Conservation (phyloP, 306 rosid genomes). For the Quercus cerris region DNA sequence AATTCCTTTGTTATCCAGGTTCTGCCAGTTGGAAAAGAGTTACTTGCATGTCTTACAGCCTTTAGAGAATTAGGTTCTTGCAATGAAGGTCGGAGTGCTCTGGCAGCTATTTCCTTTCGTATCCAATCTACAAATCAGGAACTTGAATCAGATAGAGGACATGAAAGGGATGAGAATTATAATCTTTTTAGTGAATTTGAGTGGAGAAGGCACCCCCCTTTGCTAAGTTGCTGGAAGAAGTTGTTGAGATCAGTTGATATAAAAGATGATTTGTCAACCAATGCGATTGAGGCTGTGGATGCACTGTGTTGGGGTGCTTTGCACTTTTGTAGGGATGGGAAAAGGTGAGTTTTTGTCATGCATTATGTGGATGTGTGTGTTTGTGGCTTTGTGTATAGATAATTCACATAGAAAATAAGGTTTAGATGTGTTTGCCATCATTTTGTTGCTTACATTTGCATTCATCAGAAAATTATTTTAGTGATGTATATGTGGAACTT, state of each 20-base stretch:
- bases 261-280: constrained; percentile 49
- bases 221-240: constrained; percentile 65
- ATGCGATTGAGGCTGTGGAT: constrained; percentile 57
- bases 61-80: constrained; percentile 71
- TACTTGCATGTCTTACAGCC: constrained; percentile 74
- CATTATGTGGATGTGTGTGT: not conserved
- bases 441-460: no score
- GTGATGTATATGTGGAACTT: not conserved
- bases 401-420: not conserved
- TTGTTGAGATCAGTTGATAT: constrained; percentile 62
- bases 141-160: constrained; percentile 38
- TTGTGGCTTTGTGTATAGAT: not conserved
- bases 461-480: not conserved
- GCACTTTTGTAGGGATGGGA: constrained; percentile 64
- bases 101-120: constrained; percentile 41
- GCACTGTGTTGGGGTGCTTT: constrained; percentile 64
- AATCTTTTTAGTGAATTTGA: constrained; percentile 47
- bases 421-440: not conserved
- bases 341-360: constrained; percentile 51
- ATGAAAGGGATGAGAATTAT: constrained; percentile 40
- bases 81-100: constrained; percentile 63
- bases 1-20: constrained; percentile 52
- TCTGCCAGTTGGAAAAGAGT: constrained; percentile 85
- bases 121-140: constrained; percentile 35
- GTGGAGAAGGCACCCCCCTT: constrained; percentile 75